Conservation (phyloP, 768 basidiomycete genomes). For the Exsudoporus frostii region DNA sequence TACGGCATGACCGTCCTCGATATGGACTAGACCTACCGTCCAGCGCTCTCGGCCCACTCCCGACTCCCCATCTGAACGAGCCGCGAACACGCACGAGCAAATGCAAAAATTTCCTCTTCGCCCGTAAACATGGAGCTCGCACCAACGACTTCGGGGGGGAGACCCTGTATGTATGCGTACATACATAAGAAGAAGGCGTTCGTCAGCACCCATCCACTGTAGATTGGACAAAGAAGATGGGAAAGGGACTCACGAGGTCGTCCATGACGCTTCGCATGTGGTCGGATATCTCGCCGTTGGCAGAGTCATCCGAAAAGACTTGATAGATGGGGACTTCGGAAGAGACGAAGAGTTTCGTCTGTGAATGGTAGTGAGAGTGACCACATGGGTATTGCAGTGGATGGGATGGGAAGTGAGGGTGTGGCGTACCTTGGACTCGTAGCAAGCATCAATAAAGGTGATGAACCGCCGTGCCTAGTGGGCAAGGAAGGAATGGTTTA, state of each 20-base stretch:
- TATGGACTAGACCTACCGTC: slow-evolving; percentile 8
- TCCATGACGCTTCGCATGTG: slow-evolving; percentile 96
- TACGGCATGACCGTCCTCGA: neutral
- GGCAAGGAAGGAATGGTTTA: neutral
- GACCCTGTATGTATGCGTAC: slow-evolving; percentile 48
- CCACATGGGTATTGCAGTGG: neutral
- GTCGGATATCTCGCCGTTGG: slow-evolving; percentile 53
- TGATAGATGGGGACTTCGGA: slow-evolving; percentile 90
- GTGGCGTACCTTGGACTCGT: slow-evolving; percentile 73
- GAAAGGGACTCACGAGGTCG: slow-evolving; percentile 63
- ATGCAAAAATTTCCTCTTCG: slow-evolving; percentile 97
- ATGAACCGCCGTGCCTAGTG: slow-evolving; percentile 88
- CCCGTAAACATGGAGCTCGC: slow-evolving; percentile 89
- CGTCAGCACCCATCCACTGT: neutral
- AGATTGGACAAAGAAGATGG: neutral
- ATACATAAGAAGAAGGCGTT: neutral
- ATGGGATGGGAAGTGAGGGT: neutral
- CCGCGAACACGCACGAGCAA: slow-evolving; percentile 88
- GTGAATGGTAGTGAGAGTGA: slow-evolving; percentile 44
- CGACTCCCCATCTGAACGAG: slow-evolving; percentile 88
- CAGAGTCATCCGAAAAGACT: slow-evolving; percentile 77
- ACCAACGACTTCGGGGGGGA: slow-evolving; percentile 73
- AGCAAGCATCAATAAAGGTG: slow-evolving; percentile 96
- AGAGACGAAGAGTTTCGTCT: slow-evolving; percentile 89
- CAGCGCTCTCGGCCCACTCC: slow-evolving; percentile 67